Evolutionary conservation across 108 stramenopile species (phyloP).

Genomic region (Cyclotella choctawhatcheeana): DNA sequence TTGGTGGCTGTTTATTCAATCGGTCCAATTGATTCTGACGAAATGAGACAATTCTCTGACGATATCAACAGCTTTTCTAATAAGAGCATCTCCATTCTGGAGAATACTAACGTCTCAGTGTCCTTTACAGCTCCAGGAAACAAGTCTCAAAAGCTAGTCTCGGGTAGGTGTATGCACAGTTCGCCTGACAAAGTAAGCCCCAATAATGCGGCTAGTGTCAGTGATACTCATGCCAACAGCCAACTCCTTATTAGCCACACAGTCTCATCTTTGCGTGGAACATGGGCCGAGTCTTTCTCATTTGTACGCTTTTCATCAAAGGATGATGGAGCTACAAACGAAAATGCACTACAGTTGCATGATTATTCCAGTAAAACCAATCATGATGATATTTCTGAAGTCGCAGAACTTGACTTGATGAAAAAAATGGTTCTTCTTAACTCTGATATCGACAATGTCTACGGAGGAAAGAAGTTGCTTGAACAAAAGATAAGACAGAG

Average conservation of each 20-base stretch:
- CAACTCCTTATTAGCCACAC: neutral
- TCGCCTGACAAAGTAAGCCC: neutral
- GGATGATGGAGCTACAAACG: neutral
- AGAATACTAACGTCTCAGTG: neutral
- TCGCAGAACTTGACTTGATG: slow-evolving; percentile 21
- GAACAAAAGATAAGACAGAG: slow-evolving; percentile 16
- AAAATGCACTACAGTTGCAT: neutral
- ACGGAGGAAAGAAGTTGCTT: slow-evolving; percentile 28
- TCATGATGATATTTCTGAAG: slow-evolving; percentile 2
- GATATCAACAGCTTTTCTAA: slow-evolving; percentile 6
- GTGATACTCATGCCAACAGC: neutral
- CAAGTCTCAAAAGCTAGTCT: slow-evolving; percentile 2
- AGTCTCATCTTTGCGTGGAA: slow-evolving; percentile 14
- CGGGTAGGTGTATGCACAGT: neutral
- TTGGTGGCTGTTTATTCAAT: slow-evolving; percentile 3
- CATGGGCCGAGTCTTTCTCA: slow-evolving; percentile 13
- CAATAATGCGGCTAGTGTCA: neutral
- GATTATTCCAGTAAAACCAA: slow-evolving; percentile 7
- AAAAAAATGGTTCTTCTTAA: slow-evolving; percentile 26
- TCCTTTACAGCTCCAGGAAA: neutral
- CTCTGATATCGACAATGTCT: slow-evolving; percentile 10
- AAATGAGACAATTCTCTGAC: slow-evolving; percentile 19
- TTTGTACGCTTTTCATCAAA: slow-evolving; percentile 5
- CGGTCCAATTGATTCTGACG: slow-evolving; percentile 29
- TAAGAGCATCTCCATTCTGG: neutral